Conservation (phyloP, 2,329 filamentous ascomycete genomes). For the Arthrobotrys megalospora region DNA sequence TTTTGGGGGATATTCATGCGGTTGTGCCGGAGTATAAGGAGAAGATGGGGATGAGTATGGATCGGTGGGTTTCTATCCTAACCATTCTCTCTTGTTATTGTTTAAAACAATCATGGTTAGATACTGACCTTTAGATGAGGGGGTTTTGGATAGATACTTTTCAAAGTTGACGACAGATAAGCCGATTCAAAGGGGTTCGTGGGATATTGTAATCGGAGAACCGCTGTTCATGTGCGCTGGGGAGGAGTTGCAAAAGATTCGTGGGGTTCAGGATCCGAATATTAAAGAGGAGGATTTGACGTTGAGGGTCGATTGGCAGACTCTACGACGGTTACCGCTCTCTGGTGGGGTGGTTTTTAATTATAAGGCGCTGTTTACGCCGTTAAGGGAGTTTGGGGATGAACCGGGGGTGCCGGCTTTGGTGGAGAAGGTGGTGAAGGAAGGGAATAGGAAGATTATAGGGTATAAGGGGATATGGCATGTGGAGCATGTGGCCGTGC, state of each 20-base stretch:
- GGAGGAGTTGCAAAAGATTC: slow-evolving; percentile 73
- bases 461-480: slow-evolving; percentile 88
- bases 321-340: slow-evolving; percentile 81
- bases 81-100: no score
- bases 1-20: slow-evolving; percentile 79
- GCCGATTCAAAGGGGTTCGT: slow-evolving; percentile 86
- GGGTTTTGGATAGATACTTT: slow-evolving; percentile 75
- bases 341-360: slow-evolving; percentile 85
- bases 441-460: slow-evolving; percentile 80
- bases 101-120: no score
- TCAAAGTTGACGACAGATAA: slow-evolving; percentile 80
- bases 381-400: slow-evolving; percentile 77
- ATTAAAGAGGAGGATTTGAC: slow-evolving; percentile 75
- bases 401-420: slow-evolving; percentile 82
- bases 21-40: slow-evolving; percentile 86
- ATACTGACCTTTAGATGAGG: no score
- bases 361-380: slow-evolving; percentile 89
- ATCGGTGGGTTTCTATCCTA: slow-evolving; percentile 73
- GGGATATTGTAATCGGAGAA: slow-evolving; percentile 82
- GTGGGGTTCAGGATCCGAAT: slow-evolving; percentile 73
- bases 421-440: slow-evolving; percentile 77
- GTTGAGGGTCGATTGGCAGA: slow-evolving; percentile 90
- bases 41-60: slow-evolving; percentile 91
- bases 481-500: slow-evolving; percentile 80
- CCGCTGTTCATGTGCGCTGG: slow-evolving; percentile 82